Base-by-base conservation (phyloP, 2,329 filamentous ascomycete species). In the Cladosporium sp. region DNA sequence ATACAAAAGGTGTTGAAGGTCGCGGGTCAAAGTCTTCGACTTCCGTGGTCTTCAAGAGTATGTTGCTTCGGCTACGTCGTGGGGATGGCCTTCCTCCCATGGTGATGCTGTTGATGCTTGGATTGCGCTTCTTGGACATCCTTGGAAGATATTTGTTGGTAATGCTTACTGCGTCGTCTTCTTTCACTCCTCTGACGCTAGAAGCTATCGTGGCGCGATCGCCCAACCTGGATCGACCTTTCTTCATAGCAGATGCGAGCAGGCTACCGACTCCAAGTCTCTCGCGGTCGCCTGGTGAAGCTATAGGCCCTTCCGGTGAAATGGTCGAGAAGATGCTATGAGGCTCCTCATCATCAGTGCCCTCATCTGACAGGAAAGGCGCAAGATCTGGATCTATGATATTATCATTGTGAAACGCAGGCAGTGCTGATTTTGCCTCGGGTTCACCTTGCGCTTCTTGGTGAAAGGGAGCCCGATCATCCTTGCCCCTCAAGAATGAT, bases 331-430 rank as follows among this genome's bases (percentile, higher is more conserved):
- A 87, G 11, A 96, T 85, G 62, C 85, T 91, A 69, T 91, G 85
- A 59, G 94, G 88, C 57, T 98, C 91, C 32, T 87, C 92, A 60
- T 89, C 96, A n/a, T 66, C 66, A 1, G 91, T 95, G 41, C 88
- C 90, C 59, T 88, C 84, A 65, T 98, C 93, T 6, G 93, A 98
- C 77, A 98, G 86, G 69, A 94, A 98, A 29, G 89, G 87, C 4
- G 91, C 92, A 48, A 98, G 74, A 62, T 98, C 93, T 1, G 93
- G 93, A 64, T 98, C 93, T 59, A 98, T 97, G 59, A 98, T 95
- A 63, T 93, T 97, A 72, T 98, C 93, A 63, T 93, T 90, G 66
- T 98, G 93, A 60, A 98, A 97, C n/a, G 90, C 90, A 13, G 91
- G 85, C 30, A 95, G 78, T 36, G 83, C 82, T 7, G 81, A 38